Conservation (phyloP, 78 protist genomes). For the Bodo saltans region DNA sequence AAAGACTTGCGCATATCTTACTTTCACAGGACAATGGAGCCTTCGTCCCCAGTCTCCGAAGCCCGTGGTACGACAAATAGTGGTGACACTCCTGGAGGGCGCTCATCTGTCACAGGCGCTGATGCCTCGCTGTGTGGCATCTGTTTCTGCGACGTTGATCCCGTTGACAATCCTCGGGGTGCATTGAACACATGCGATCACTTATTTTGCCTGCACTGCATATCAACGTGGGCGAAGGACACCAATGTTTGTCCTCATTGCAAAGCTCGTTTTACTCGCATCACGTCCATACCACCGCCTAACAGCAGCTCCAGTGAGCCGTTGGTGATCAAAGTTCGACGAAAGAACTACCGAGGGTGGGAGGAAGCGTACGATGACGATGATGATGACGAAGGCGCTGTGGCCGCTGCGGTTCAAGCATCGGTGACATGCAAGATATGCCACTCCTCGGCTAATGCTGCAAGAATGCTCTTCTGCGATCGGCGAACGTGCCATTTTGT, state of each 20-base stretch:
- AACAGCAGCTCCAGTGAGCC: not conserved
- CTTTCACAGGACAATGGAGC: too few species aligned
- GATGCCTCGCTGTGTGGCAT: not conserved
- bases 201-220: not conserved
- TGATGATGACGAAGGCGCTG: not conserved
- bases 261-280: not conserved
- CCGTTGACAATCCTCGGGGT: not conserved
- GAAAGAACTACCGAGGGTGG: not conserved
- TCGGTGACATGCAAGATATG: not conserved
- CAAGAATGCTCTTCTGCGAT: not conserved
- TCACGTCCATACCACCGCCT: too few species aligned
- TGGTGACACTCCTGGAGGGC: too few species aligned
- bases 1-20: too few species aligned
- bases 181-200: not conserved
- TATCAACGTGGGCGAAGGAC: not conserved
- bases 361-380: not conserved
- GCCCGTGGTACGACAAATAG: too few species aligned
- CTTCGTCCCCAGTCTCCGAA: too few species aligned
- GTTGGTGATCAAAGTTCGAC: not conserved
- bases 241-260: not conserved
- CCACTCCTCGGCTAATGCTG: not conserved
- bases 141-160: not conserved
- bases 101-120: too few species aligned
- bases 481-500: not conserved
- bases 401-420: too few species aligned